Evolutionary conservation across 345 rosid species (phyloP).

Genomic region (Garcia nutans): DNA sequence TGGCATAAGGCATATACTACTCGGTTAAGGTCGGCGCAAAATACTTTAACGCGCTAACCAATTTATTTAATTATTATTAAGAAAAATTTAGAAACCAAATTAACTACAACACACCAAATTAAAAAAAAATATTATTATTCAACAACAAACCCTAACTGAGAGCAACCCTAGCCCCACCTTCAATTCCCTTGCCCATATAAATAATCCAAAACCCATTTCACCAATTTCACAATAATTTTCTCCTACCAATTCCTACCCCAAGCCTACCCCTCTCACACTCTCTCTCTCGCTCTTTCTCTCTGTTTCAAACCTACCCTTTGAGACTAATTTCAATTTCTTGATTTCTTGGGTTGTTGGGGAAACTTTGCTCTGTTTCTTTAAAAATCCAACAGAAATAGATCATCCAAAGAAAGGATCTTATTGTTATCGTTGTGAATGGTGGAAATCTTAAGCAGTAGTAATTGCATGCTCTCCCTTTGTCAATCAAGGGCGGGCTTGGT

Average conservation of each 20-base stretch:
- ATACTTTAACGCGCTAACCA: background rate
- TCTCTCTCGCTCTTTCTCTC: too few species aligned
- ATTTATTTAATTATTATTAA: too few species aligned
- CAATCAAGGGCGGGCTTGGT: conserved; percentile 84
- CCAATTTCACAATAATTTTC: background rate
- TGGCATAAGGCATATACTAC: background rate
- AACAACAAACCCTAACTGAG: background rate
- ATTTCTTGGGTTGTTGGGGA: background rate
- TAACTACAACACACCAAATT: background rate
- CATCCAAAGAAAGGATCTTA: conserved; percentile 1
- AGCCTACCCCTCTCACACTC: too few species aligned
- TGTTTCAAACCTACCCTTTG: background rate
- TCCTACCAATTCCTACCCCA: background rate
- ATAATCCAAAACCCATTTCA: background rate
- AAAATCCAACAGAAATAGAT: background rate
- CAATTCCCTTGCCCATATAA: background rate
- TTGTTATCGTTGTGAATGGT: conserved; percentile 82
- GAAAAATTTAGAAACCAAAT: background rate
- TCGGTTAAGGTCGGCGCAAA: background rate
- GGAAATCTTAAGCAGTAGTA: conserved; percentile 55
- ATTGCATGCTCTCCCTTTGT: conserved; percentile 90
- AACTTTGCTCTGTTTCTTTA: too few species aligned
- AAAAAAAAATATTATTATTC: too few species aligned
- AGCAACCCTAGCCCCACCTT: background rate
- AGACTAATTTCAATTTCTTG: too few species aligned